Conservation (phyloP, 2,329 filamentous ascomycete species). For the Aspergillus quadrilineatus region DNA sequence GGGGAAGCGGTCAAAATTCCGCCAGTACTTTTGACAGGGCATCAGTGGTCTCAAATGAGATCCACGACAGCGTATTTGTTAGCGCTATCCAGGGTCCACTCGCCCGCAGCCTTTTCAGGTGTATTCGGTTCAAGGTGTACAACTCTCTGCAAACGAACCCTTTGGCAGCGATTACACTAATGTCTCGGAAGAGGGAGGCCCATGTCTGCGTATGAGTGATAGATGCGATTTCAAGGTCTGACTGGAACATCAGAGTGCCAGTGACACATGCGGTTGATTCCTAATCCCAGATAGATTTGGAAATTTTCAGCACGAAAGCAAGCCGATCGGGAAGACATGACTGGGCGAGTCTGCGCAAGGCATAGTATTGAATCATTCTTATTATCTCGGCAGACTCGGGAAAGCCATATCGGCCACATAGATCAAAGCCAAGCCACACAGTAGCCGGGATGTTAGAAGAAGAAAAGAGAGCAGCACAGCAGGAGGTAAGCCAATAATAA, state of each 20-base stretch:
- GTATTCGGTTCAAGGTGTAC: constrained; percentile 7
- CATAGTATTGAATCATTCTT: background rate
- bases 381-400: background rate
- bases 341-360: background rate
- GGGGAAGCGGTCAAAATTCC: constrained; percentile 24
- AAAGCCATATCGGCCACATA: background rate
- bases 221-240: constrained; percentile 3
- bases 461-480: background rate
- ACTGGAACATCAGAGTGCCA: constrained; percentile 8
- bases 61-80: constrained; percentile 1
- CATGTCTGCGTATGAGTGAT: constrained; percentile 7
- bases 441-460: background rate
- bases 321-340: background rate
- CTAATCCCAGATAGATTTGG: constrained; percentile 12
- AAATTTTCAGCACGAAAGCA: background rate
- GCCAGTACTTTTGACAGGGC: constrained; percentile 21
- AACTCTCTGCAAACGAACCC: constrained; percentile 19
- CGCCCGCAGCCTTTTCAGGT: background rate
- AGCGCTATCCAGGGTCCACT: constrained; percentile 4
- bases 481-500: constrained; percentile 1
- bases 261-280: constrained; percentile 14
- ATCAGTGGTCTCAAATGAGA: constrained; percentile 5
- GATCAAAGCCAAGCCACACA: background rate
- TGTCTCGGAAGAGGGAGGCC: constrained; percentile 19
- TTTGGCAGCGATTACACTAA: constrained; percentile 14